Base-by-base conservation (phyloP, 495 filamentous ascomycete species). In the Tuber umbilicatum region DNA sequence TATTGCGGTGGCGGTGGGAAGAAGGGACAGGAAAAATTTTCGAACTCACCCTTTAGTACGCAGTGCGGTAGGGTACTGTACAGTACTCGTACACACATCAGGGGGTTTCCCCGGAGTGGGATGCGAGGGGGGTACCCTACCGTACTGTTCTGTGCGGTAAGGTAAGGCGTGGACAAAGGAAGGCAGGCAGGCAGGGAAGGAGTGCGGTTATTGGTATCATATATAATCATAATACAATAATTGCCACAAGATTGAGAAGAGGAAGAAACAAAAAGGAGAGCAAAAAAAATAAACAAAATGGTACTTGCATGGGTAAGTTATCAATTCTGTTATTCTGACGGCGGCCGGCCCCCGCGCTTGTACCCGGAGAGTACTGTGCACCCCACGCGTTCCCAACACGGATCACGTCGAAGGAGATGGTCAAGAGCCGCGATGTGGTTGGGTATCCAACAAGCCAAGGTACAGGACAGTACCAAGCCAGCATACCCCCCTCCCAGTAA, bases 61-160 rank as follows among this genome's bases (percentile, higher is more conserved):
- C n/a, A 60, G 55, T 60, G 9, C n/a, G n/a, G n/a, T n/a, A n/a
- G n/a, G n/a, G n/a, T n/a, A n/a, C n/a, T n/a, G n/a, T n/a, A n/a
- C n/a, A n/a, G n/a, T n/a, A n/a, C n/a, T n/a, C 55, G 47, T n/a
- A n/a, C 19, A 47, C 23, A 21, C 21, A 5, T 7, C 10, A 12
- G 47, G 55, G 55, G 55, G n/a, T n/a, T 31, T 60, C 31, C 55
- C 55, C n/a, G 55, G 55, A 60, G 55, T 60, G 55, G n/a, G 55
- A 31, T 60, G 55, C 55, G 55, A 60, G 55, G 50, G 50, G 50
- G 6, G 47, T 55, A 55, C 45, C 21, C n/a, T n/a, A n/a, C n/a
- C n/a, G n/a, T n/a, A n/a, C n/a, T n/a, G n/a, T n/a, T n/a, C n/a
- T n/a, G n/a, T 16, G 27, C n/a, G 2, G 55, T 60, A 60, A 60